phyloP scores from a whole-genome alignment of 371 early-diverging fungal genomes.

The Lichtheimia corymbifera region DNA sequence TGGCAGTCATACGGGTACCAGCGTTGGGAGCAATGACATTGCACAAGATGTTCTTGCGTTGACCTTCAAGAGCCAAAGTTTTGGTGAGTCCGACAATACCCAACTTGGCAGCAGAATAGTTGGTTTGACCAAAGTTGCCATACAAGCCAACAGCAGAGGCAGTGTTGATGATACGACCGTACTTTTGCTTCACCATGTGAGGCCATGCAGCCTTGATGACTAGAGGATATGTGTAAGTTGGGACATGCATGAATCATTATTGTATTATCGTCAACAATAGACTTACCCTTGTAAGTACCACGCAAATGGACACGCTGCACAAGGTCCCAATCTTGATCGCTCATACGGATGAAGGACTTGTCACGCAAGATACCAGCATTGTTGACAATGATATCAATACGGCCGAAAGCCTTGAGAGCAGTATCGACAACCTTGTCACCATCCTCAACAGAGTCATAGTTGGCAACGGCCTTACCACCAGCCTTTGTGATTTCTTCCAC shows the following conservation, averaged over 20 bases:
- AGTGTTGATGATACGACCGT: constrained; percentile 86
- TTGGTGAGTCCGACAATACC: constrained; percentile 90
- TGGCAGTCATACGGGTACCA: constrained; percentile 97
- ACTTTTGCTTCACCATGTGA: constrained; percentile 91
- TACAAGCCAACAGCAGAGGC: constrained; percentile 96
- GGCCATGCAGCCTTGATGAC: constrained; percentile 97
- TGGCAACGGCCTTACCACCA: constrained; percentile 97
- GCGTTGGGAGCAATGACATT: constrained; percentile 98
- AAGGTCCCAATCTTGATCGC: constrained; percentile 95
- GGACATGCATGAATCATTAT: not conserved
- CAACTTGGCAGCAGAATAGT: constrained; percentile 94
- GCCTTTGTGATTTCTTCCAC: constrained; percentile 91
- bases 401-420: constrained; percentile 93
- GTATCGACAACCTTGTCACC: constrained; percentile 97
- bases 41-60: constrained; percentile 83
- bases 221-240: not conserved
- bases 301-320: constrained; percentile 91
- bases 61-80: constrained; percentile 94
- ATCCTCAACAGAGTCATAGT: constrained; percentile 96
- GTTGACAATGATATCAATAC: constrained; percentile 94
- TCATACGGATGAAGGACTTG: constrained; percentile 93
- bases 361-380: constrained; percentile 98
- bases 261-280: constrained; percentile 2
- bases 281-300: constrained; percentile 83
- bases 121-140: constrained; percentile 99